These are phyloP conservation scores for Singerocomus inundabilis DNA, from an alignment of 1,284 basidiomycete genomes.

Conservation along the genomic window DNA sequence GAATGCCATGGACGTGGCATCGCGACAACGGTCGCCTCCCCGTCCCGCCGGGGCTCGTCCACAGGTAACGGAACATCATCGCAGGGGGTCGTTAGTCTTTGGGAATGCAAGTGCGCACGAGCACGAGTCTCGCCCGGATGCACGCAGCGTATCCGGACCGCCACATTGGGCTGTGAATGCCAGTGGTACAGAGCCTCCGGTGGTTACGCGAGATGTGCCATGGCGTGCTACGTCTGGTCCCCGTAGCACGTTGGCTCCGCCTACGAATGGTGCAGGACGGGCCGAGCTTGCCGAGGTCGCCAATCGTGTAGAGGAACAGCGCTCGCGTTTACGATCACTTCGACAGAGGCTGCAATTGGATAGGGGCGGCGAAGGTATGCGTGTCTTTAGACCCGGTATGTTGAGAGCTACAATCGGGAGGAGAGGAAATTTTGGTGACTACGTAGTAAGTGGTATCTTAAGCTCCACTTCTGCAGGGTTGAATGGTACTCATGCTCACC, in stretches of 20 bases:
- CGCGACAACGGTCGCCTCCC: conserved; percentile 22
- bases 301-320: conserved; percentile 26
- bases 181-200: conserved; percentile 3
- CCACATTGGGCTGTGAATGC: conserved; percentile 17
- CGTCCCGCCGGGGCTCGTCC: conserved; percentile 28
- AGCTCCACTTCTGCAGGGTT: background rate
- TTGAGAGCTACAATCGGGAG: conserved; percentile 26
- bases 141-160: background rate
- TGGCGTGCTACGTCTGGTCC: conserved; percentile 24
- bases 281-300: conserved; percentile 15
- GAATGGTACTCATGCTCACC: conserved; percentile 2
- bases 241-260: conserved; percentile 12
- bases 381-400: conserved; percentile 26
- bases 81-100: conserved; percentile 12
- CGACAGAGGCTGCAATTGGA: conserved; percentile 30
- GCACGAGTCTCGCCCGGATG: conserved; percentile 9
- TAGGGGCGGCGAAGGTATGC: conserved; percentile 18
- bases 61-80: conserved; percentile 17
- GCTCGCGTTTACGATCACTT: conserved; percentile 26
- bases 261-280: conserved; percentile 1
- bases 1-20: conserved; percentile 1
- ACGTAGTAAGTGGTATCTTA: conserved; percentile 44
- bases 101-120: conserved; percentile 5
- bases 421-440: conserved; percentile 52
- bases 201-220: conserved; percentile 19